Evolutionary conservation across 305 asterid species (phyloP).

Genomic region (Fraxinus xanthoxyloides): DNA sequence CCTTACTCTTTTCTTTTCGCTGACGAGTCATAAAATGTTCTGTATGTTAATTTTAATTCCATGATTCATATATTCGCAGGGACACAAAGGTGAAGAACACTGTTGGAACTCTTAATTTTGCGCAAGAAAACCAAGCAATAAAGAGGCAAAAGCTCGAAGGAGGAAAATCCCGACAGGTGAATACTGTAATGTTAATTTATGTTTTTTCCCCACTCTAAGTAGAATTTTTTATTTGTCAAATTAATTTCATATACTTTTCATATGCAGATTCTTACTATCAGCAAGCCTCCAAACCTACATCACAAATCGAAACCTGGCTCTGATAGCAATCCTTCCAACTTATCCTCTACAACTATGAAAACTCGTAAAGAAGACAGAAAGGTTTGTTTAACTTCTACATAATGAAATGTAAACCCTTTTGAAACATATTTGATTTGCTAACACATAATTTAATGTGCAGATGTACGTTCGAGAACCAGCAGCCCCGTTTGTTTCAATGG

Average conservation of each 20-base stretch:
- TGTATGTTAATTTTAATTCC: constrained; percentile 8
- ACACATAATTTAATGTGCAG: constrained; percentile 32
- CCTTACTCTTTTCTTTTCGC: neutral
- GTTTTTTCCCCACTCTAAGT: neutral
- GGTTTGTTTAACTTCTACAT: constrained; percentile 31
- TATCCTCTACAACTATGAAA: constrained; percentile 46
- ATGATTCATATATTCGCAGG: constrained; percentile 36
- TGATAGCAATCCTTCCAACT: constrained; percentile 38
- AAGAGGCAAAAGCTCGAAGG: constrained; percentile 89
- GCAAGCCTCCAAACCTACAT: constrained; percentile 56
- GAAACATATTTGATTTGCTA: constrained; percentile 9
- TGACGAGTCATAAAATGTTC: neutral
- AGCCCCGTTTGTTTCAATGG: constrained; percentile 78
- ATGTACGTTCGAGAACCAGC: constrained; percentile 68
- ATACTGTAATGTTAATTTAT: neutral
- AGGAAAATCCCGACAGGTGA: constrained; percentile 77
- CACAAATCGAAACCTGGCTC: constrained; percentile 73
- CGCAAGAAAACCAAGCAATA: constrained; percentile 83
- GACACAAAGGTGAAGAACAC: constrained; percentile 41
- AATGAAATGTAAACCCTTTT: neutral
- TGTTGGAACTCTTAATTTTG: constrained; percentile 55
- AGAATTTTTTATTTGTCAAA: neutral
- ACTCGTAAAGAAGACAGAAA: constrained; percentile 62
- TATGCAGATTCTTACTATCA: constrained; percentile 67
- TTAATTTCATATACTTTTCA: neutral